phyloP scores from a whole-genome alignment of 2,329 filamentous ascomycete species.

The Colletotrichum tofieldiae region DNA sequence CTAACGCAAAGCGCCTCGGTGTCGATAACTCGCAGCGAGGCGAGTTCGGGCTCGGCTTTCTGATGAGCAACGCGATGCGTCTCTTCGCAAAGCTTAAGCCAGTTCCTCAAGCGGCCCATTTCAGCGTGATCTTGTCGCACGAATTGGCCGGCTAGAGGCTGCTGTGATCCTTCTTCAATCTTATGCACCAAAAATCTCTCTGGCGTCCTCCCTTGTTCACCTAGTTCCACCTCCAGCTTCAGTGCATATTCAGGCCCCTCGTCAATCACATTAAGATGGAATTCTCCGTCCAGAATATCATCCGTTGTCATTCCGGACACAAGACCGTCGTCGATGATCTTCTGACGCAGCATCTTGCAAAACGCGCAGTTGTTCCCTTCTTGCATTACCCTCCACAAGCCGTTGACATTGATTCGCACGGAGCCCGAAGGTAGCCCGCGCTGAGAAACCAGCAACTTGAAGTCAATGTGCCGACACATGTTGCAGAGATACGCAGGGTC shows the following conservation, averaged over 20 bases:
- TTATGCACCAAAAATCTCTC: not conserved
- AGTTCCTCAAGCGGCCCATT: not conserved
- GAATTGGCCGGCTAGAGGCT: not conserved
- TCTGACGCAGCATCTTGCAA: not conserved
- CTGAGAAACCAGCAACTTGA: not conserved
- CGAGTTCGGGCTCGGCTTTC: not conserved
- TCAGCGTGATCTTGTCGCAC: not conserved
- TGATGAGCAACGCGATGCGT: not conserved
- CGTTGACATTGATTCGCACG: not conserved
- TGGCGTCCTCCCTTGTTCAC: not conserved
- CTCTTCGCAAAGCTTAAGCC: not conserved
- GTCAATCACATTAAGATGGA: not conserved
- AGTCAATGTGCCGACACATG: slow-evolving; percentile 1
- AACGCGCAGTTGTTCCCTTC: not conserved
- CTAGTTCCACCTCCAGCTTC: not conserved
- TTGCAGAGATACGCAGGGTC: not conserved
- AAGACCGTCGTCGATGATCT: not conserved
- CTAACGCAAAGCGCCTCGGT: not conserved
- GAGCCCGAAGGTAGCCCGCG: not conserved
- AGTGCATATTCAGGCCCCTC: not conserved
- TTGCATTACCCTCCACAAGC: not conserved
- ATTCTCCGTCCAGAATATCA: not conserved
- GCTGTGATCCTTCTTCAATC: not conserved
- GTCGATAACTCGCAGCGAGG: not conserved
- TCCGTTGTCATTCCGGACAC: not conserved